Base-by-base conservation (phyloP, 2,329 filamentous ascomycete genomes). In the Paracorniculantispora psalliotae region DNA sequence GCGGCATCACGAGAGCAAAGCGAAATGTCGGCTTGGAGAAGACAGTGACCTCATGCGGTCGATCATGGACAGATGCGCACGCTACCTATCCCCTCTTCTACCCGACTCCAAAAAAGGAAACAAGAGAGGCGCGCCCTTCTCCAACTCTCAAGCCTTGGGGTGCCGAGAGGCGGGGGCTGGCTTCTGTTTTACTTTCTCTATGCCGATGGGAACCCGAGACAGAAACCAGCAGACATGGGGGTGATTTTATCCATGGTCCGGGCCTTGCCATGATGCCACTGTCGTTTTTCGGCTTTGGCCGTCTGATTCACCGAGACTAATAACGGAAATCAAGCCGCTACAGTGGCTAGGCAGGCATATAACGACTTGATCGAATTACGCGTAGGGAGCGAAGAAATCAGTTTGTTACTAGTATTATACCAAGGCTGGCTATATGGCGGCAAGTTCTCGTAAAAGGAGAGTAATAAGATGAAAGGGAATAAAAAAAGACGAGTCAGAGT, bases 261-360 rank as follows among this genome's bases (percentile, higher is more conserved):
- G 21, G 25, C 26, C 17, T 33, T 15, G 39, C 25, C 25, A 17
- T 12, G 2, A 33, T n/a, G 4, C 25, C 19, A 35, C 25, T 30
- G 37, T 33, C 51, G 21, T 37, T 41, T 41, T 13, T 44, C 51
- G 51, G 51, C 51, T 44, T 44, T 54, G 51, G 5, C 51, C n/a
- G 46, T 28, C 46, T 30, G 25, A 9, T 30, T 48, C 12, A 48
- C 46, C 17, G 46, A 48, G 25, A 44, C 41, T 33, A 44, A 7
- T 33, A 44, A 7, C 46, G 46, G 46, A 48, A 48, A 10, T 17
- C 46, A 48, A 10, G 46, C 46, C 46, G 46, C 46, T 48, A 10
- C n/a, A 7, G 41, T 44, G 30, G 6, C 30, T 6, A 6, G 30
- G 30, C 30, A 6, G n/a, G n/a, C n/a, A n/a, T n/a, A n/a, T n/a